Percentiles rank a stretch among this genome's conserved stretches.
These are phyloP conservation scores for Capronia americana DNA, from an alignment of 2,329 filamentous ascomycete species.

Conservation along the genomic window DNA sequence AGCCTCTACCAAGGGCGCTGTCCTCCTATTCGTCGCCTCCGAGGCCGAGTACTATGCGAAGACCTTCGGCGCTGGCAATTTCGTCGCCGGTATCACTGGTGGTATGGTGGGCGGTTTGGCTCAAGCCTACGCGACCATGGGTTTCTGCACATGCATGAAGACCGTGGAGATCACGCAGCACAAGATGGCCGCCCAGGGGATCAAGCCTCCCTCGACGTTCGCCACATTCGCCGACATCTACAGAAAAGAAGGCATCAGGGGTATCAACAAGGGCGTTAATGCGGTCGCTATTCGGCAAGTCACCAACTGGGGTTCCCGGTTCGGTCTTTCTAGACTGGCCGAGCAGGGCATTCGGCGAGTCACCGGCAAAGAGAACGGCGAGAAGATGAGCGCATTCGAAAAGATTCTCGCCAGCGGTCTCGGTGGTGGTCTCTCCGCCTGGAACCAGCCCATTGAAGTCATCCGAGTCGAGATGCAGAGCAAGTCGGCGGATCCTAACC, in stretches of 20 bases:
- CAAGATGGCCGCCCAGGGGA: constrained; percentile 84
- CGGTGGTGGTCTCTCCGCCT: constrained; percentile 92
- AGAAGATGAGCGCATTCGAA: constrained; percentile 79
- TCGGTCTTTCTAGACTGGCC: constrained; percentile 89
- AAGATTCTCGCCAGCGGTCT: constrained; percentile 87
- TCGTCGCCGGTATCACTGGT: constrained; percentile 84
- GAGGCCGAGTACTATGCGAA: constrained; percentile 97
- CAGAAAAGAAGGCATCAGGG: constrained; percentile 86
- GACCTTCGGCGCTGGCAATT: constrained; percentile 80
- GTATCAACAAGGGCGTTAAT: constrained; percentile 99
- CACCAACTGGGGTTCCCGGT: constrained; percentile 98
- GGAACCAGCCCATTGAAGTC: constrained; percentile 99
- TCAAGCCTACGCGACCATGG: constrained; percentile 99
- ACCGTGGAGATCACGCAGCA: constrained; percentile 99
- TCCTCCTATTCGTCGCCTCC: constrained; percentile 97
- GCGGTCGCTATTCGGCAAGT: constrained; percentile 98
- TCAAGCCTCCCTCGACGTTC: constrained; percentile 88
- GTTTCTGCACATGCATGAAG: constrained; percentile 99
- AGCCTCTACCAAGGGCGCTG: constrained; percentile 98
- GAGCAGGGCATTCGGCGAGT: constrained; percentile 83
- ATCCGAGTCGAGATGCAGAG: constrained; percentile 99
- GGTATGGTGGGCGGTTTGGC: constrained; percentile 94
- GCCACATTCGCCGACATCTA: constrained; percentile 97
- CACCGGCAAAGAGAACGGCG: constrained; percentile 78
- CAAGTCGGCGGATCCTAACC: constrained; percentile 96